Conservation (phyloP, 805 yeast species). For the Zygosaccharomyces bisporus region DNA sequence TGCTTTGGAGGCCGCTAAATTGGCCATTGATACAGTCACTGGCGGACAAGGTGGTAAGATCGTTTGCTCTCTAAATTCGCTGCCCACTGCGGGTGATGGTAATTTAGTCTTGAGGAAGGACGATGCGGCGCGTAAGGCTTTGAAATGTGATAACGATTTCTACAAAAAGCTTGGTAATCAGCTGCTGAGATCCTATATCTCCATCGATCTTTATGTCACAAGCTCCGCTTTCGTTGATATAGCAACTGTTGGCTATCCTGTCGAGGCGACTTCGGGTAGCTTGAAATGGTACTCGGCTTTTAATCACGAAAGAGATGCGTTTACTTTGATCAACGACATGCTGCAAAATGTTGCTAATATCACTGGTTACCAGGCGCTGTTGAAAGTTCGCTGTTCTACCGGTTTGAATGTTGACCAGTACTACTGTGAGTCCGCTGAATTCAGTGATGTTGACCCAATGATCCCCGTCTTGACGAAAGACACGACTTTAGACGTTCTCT, state of each 20-base stretch:
- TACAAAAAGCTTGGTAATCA: constrained; percentile 59
- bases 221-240: constrained; percentile 65
- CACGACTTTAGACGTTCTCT: constrained; percentile 64
- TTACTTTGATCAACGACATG: constrained; percentile 57
- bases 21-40: constrained; percentile 50
- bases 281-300: constrained; percentile 65
- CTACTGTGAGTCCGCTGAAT: constrained; percentile 54
- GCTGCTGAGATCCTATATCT: constrained; percentile 55
- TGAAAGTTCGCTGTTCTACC: constrained; percentile 81
- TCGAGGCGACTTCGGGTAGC: constrained; percentile 66
- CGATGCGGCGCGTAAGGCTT: constrained; percentile 47
- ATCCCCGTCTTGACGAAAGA: constrained; percentile 63
- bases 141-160: constrained; percentile 57
- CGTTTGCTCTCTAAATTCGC: constrained; percentile 56
- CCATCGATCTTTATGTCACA: constrained; percentile 72
- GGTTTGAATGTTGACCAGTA: constrained; percentile 80
- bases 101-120: constrained; percentile 44
- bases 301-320: constrained; percentile 64
- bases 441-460: constrained; percentile 54
- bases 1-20: constrained; percentile 65
- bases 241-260: constrained; percentile 64
- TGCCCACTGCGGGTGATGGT: constrained; percentile 85
- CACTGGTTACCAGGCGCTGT: constrained; percentile 72
- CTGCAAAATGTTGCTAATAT: constrained; percentile 47
- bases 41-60: constrained; percentile 79